Base-by-base conservation (phyloP, 129 eudicot species). In the Logfia minima region DNA sequence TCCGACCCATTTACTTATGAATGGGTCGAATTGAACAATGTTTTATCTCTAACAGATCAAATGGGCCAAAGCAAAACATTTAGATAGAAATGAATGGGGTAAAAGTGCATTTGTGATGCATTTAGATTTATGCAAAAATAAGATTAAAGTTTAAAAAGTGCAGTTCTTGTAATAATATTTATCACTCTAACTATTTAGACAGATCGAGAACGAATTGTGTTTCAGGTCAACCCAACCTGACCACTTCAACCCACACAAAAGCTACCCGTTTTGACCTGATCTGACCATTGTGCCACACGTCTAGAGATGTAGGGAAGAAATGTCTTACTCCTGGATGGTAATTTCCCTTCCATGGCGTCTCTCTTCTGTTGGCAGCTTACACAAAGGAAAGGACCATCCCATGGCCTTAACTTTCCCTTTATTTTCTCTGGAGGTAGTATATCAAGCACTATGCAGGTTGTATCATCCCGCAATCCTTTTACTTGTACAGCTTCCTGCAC, bases 341-440 rank as follows among this genome's bases (percentile, higher is more conserved):
- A 83, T 79, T 75, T 89, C 81, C 99, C 99, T 88, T 95, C 99
- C 99, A 95, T 95, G 82, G 97, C 97, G 31, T 95, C 97, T 86
- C 83, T 95, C 86, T 95, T 95, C 35, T 83, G 85, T 79, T 95
- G 99, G 86, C 99, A 95, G 75, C 89, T 84, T 52, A 77, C 24
- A 82, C 97, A 92, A 32, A 95, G 97, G 84, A 95, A 95, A 71
- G 99, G 97, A 60, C 99, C 99, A 74, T 95, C 97, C 99, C 99
- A 95, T n/a, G 96, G 97, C 77, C 97, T 83, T 77, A 85, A 82
- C 67, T 88, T 91, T 23, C 76, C 76, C 65, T 70, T 87, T 51
- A 82, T 78, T 79, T 95, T 95, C 70, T 89, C 94, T 5, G 92
- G 90, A 45, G 90, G 96, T 73, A 77, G 81, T 75, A 95, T 77